These are phyloP conservation scores for Aurifilum marmelostoma DNA, from an alignment of 2,329 filamentous ascomycete species.

Conservation along the genomic window DNA sequence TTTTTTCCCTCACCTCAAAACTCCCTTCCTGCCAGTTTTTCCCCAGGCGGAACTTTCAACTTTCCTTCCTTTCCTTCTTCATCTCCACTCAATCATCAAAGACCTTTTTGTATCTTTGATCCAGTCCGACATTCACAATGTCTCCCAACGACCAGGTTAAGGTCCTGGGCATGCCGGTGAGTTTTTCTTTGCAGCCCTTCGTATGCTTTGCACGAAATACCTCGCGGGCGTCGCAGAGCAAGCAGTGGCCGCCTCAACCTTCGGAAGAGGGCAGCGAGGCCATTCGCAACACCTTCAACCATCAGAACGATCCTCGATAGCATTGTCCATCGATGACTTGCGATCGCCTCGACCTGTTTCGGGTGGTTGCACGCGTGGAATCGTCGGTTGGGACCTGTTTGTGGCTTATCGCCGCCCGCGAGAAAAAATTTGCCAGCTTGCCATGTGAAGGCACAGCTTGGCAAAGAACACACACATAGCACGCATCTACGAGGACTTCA, in stretches of 20 bases:
- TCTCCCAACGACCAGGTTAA: conserved; percentile 57
- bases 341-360: conserved; percentile 15
- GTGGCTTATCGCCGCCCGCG: conserved; percentile 23
- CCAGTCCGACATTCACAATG: conserved; percentile 51
- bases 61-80: conserved; percentile 47
- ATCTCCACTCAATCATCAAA: conserved; percentile 66
- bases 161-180: conserved; percentile 71
- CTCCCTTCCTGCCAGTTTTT: conserved; percentile 31
- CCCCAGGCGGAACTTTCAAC: conserved; percentile 30
- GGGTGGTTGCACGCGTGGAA: conserved; percentile 12
- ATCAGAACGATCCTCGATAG: conserved; percentile 12
- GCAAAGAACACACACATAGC: conserved; percentile 36
- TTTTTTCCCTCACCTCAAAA: conserved; percentile 21
- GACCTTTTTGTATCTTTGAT: conserved; percentile 43
- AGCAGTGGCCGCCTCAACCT: background rate
- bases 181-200: conserved; percentile 37
- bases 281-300: conserved; percentile 12
- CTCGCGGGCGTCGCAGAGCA: background rate
- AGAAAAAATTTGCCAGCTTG: conserved; percentile 25
- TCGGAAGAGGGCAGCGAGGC: background rate
- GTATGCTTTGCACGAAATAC: background rate
- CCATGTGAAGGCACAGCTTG: conserved; percentile 26
- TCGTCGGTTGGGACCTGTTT: conserved; percentile 2
- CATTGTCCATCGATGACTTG: conserved; percentile 5
- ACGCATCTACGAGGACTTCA: conserved; percentile 7